These are phyloP conservation scores for Saksenaea vasiformis DNA, from an alignment of 371 early-diverging fungal species.

Conservation along the genomic window DNA sequence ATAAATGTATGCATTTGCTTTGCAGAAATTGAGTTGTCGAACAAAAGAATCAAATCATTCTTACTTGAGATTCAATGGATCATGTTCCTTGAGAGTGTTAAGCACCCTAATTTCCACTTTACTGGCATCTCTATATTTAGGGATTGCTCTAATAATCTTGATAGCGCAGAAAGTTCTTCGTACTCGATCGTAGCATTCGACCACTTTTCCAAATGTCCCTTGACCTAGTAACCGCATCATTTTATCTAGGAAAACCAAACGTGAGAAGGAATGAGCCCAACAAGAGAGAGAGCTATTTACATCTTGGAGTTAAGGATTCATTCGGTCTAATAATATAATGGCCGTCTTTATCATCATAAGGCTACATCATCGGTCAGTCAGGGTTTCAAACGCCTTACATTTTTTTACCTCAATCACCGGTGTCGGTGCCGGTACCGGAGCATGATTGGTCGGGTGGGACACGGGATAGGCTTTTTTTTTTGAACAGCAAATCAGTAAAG, in stretches of 20 bases:
- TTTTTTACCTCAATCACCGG: constrained; percentile 7
- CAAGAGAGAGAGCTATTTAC: not conserved
- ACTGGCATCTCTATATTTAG: constrained; percentile 89
- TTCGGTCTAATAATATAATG: constrained; percentile 83
- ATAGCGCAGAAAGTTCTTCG: constrained; percentile 62
- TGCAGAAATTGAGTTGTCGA: not conserved
- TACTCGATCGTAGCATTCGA: constrained; percentile 81
- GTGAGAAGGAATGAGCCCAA: not conserved
- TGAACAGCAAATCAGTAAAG: not conserved
- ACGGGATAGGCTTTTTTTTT: constrained; percentile 2
- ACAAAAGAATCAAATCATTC: constrained; percentile 8
- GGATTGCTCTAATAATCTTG: constrained; percentile 86
- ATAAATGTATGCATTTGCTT: constrained; percentile 77
- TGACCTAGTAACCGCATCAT: constrained; percentile 88
- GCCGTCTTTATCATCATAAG: constrained; percentile 90
- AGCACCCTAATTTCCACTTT: constrained; percentile 80
- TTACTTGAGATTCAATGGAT: constrained; percentile 70
- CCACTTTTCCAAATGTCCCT: constrained; percentile 97
- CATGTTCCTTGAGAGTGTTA: constrained; percentile 65
- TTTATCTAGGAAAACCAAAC: constrained; percentile 55
- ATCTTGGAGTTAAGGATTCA: constrained; percentile 63
- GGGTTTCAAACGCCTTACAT: not conserved
- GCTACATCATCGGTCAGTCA: constrained; percentile 15
- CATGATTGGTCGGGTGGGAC: constrained; percentile 4
- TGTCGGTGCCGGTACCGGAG: constrained; percentile 12